Percentiles rank a stretch among this genome's conserved stretches.
These are phyloP conservation scores for Chenopodium quinoa DNA, from an alignment of 148 eudicot species.

Conservation along the genomic window DNA sequence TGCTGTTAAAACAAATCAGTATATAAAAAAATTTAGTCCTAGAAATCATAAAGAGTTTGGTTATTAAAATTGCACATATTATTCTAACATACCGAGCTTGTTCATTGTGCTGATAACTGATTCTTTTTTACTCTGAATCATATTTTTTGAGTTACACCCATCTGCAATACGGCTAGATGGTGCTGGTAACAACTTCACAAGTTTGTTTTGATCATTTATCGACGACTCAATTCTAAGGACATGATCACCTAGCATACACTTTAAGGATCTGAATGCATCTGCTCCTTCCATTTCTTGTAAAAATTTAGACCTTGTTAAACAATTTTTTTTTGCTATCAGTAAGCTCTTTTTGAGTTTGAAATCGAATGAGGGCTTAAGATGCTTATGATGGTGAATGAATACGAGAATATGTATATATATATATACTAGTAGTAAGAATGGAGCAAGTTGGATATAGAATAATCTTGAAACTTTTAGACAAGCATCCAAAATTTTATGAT, in stretches of 20 bases:
- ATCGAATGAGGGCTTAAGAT: not conserved
- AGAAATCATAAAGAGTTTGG: not conserved
- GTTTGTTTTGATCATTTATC: not conserved
- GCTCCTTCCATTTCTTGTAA: not conserved
- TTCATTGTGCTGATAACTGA: conserved; percentile 19
- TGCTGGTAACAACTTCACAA: not conserved
- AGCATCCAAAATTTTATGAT: not conserved
- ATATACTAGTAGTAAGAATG: not conserved
- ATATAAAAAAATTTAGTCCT: not conserved
- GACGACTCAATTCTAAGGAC: not conserved
- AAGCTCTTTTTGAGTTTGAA: not conserved
- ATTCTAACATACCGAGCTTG: conserved; percentile 13
- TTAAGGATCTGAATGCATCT: not conserved
- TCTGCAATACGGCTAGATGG: not conserved
- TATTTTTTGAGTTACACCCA: not conserved
- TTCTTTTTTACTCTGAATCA: not conserved
- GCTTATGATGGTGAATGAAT: not conserved
- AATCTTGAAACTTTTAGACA: conserved; percentile 1
- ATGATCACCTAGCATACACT: not conserved
- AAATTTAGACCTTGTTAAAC: not conserved
- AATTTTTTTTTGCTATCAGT: not conserved
- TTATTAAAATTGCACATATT: not conserved
- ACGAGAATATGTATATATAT: not conserved
- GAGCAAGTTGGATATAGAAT: conserved; percentile 1
- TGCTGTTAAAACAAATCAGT: not conserved